Evolutionary conservation across 768 basidiomycete genomes (phyloP).

Genomic region (Phylloporus rhodoxanthus): DNA sequence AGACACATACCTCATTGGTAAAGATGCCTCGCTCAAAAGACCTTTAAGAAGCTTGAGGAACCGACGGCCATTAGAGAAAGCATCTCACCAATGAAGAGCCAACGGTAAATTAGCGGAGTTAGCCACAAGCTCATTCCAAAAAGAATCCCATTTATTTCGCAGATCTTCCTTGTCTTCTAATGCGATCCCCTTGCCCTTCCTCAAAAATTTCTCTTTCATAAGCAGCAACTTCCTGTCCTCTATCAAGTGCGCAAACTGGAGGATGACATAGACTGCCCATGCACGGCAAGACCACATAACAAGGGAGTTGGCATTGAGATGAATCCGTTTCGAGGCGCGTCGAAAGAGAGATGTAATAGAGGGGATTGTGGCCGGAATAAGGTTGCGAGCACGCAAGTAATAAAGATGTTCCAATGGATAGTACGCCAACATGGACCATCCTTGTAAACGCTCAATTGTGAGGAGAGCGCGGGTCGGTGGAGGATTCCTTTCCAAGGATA

Average conservation of each 20-base stretch:
- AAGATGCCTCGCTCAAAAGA: constrained; percentile 65
- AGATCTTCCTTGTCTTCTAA: constrained; percentile 53
- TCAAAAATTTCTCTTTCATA: constrained; percentile 48
- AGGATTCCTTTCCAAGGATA: constrained; percentile 64
- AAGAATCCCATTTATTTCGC: constrained; percentile 54
- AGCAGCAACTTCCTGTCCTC: constrained; percentile 62
- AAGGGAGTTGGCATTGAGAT: constrained; percentile 43
- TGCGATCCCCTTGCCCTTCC: constrained; percentile 51
- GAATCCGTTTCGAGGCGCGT: constrained; percentile 37
- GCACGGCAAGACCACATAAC: constrained; percentile 71
- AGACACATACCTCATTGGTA: constrained; percentile 50
- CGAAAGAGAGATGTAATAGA: constrained; percentile 41
- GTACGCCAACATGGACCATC: constrained; percentile 66
- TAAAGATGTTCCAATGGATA: constrained; percentile 75
- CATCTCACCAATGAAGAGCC: constrained; percentile 73
- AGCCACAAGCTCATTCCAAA: constrained; percentile 64
- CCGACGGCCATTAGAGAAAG: neutral
- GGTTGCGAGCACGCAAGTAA: constrained; percentile 55
- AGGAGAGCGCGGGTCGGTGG: constrained; percentile 65
- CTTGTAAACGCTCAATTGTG: constrained; percentile 76
- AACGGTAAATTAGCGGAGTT: constrained; percentile 77
- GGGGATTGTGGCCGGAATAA: constrained; percentile 53
- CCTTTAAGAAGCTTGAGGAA: constrained; percentile 35
- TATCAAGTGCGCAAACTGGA: constrained; percentile 68
- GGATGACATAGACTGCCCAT: constrained; percentile 73